Percentiles rank a stretch among this genome's conserved stretches.
Conservation (phyloP, 306 rosid species). For the Potentilla sterilis region DNA sequence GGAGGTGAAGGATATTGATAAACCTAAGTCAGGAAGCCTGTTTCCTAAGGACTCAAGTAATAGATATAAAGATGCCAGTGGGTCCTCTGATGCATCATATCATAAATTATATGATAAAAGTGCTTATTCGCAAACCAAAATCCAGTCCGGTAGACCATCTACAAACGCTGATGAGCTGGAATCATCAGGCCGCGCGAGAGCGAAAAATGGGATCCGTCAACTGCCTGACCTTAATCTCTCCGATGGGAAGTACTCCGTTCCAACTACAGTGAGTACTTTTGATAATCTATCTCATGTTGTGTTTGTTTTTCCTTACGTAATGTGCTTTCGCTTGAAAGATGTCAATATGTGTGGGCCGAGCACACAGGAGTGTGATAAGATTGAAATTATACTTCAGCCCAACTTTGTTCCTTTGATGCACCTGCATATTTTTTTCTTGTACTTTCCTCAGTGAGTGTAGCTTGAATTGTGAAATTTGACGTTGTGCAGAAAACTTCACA, state of each 20-base stretch:
- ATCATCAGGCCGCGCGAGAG: constrained; percentile 46
- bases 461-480: constrained; percentile 25
- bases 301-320: neutral
- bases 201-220: constrained; percentile 59
- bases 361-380: neutral
- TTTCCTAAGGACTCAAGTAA: constrained; percentile 54
- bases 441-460: constrained; percentile 14
- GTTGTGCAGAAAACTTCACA: constrained; percentile 64
- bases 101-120: constrained; percentile 65
- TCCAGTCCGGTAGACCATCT: constrained; percentile 57
- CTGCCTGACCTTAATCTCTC: constrained; percentile 62
- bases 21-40: constrained; percentile 50
- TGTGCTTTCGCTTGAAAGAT: neutral
- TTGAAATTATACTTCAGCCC: constrained; percentile 9
- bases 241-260: constrained; percentile 47
- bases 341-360: neutral
- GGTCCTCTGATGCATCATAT: constrained; percentile 48
- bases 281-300: constrained; percentile 7
- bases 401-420: neutral
- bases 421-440: constrained; percentile 11
- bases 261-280: constrained; percentile 58
- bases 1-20: constrained; percentile 64
- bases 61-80: constrained; percentile 61
- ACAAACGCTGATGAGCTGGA: constrained; percentile 49
- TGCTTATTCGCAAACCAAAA: constrained; percentile 51